Conservation (phyloP, 305 asterid species). For the Ilex paraguariensis region DNA sequence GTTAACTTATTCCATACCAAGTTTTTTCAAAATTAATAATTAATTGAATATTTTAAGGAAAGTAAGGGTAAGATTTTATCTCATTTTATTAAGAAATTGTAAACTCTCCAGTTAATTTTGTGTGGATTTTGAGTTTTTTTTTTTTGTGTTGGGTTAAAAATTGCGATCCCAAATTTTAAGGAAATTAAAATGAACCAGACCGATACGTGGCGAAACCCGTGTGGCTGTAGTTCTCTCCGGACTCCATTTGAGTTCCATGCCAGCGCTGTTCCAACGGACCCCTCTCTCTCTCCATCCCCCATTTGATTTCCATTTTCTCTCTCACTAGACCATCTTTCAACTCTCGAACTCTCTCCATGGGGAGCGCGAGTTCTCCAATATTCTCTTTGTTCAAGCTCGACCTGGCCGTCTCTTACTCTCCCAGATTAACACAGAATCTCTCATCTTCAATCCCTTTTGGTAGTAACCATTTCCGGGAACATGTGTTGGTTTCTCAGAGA, state of each 20-base stretch:
- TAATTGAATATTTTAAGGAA: no score
- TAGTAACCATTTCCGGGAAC: constrained; percentile 6
- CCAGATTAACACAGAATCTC: constrained; percentile 5
- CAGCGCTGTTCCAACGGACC: neutral
- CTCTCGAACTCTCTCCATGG: constrained; percentile 22
- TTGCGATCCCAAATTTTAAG: no score
- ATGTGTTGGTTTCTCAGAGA: constrained; percentile 21
- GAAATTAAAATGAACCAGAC: neutral
- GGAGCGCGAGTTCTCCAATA: constrained; percentile 26
- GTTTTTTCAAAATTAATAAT: no score
- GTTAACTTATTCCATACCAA: no score
- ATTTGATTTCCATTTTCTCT: neutral
- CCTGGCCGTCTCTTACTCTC: constrained; percentile 29
- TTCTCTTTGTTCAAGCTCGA: constrained; percentile 27
- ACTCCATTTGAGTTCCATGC: neutral
- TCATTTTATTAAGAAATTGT: no score
- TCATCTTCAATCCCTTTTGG: constrained; percentile 16
- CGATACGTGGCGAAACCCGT: neutral
- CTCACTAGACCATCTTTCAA: constrained; percentile 2
- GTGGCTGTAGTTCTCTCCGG: neutral
- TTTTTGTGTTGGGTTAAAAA: no score
- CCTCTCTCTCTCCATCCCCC: neutral
- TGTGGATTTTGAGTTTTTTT: no score
- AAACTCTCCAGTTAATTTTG: no score
- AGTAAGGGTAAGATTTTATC: no score